These are phyloP conservation scores for Blepharisma japonicum DNA, from an alignment of 73 alveolate species.

Conservation along the genomic window DNA sequence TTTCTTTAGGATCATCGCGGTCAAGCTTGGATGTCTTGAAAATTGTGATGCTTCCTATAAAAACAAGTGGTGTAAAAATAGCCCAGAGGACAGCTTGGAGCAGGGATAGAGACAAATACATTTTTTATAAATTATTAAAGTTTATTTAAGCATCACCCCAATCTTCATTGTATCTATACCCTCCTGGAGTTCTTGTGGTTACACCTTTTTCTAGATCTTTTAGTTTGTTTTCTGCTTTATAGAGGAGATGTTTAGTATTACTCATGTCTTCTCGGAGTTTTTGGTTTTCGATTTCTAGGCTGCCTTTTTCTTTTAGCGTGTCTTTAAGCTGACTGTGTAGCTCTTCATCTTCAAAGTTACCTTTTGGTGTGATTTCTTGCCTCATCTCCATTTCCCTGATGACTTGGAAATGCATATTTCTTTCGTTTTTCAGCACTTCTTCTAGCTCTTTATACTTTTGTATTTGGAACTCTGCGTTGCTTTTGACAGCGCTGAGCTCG, in stretches of 20 bases:
- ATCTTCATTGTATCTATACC: conserved; percentile 18
- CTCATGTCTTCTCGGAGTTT: conserved; percentile 23
- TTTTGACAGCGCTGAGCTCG: conserved; percentile 17
- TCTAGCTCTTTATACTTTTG: conserved; percentile 38
- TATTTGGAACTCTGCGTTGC: conserved; percentile 45
- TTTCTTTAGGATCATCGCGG: conserved; percentile 1
- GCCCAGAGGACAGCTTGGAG: background rate
- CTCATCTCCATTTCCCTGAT: background rate
- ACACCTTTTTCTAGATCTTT: conserved; percentile 10
- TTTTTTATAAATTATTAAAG: background rate
- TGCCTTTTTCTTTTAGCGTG: background rate
- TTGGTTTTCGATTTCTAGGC: conserved; percentile 19
- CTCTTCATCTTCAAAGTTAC: conserved; percentile 19
- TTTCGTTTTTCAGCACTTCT: conserved; percentile 36
- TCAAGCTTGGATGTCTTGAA: background rate
- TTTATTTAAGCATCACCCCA: background rate
- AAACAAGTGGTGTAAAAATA: background rate
- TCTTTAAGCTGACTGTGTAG: conserved; percentile 9
- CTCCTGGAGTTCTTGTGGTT: background rate
- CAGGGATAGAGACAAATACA: background rate
- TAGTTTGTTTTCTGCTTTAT: conserved; percentile 19
- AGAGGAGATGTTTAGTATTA: background rate
- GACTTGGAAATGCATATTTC: background rate
- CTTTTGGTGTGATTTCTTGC: conserved; percentile 25
- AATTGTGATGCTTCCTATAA: background rate